These are phyloP conservation scores for Forsythia suspensa DNA, from an alignment of 257 asterid genomes.

Conservation along the genomic window DNA sequence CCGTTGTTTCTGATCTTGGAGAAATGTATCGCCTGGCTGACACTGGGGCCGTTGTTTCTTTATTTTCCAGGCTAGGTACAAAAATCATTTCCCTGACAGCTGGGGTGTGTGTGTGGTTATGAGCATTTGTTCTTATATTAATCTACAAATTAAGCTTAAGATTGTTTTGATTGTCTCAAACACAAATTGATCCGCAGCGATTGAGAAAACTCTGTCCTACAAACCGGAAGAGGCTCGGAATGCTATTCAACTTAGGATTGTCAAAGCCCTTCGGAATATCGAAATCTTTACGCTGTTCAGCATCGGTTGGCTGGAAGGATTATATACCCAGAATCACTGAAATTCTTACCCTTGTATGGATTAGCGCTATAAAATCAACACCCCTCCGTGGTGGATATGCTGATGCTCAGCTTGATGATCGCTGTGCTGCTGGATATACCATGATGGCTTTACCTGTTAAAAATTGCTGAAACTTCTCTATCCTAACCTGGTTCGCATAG, in stretches of 20 bases:
- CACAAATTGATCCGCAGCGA: slow-evolving; percentile 59
- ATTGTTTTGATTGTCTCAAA: not conserved
- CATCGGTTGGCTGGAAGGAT: slow-evolving; percentile 84
- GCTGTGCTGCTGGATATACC: slow-evolving; percentile 69
- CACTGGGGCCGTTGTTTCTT: slow-evolving; percentile 78
- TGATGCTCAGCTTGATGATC: slow-evolving; percentile 78
- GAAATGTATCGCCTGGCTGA: slow-evolving; percentile 98
- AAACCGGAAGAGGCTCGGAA: slow-evolving; percentile 90
- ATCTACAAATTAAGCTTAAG: not conserved
- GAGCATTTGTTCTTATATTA: slow-evolving; percentile 2
- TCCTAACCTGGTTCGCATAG: slow-evolving; percentile 66
- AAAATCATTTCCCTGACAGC: slow-evolving; percentile 11
- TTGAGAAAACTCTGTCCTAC: slow-evolving; percentile 80
- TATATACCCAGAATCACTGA: slow-evolving; percentile 90
- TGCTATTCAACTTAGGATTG: slow-evolving; percentile 72
- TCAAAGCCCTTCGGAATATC: slow-evolving; percentile 89
- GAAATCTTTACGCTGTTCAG: slow-evolving; percentile 91
- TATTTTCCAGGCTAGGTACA: slow-evolving; percentile 90
- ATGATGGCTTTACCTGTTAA: slow-evolving; percentile 81
- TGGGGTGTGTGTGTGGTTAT: not conserved
- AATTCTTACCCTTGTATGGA: slow-evolving; percentile 63
- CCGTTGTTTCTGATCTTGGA: slow-evolving; percentile 84
- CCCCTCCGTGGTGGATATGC: slow-evolving; percentile 90
- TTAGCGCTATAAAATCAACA: slow-evolving; percentile 72
- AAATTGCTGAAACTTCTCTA: slow-evolving; percentile 76